These are phyloP conservation scores for Rhizodiscina lignyota DNA, from an alignment of 495 filamentous ascomycete genomes.

Conservation along the genomic window DNA sequence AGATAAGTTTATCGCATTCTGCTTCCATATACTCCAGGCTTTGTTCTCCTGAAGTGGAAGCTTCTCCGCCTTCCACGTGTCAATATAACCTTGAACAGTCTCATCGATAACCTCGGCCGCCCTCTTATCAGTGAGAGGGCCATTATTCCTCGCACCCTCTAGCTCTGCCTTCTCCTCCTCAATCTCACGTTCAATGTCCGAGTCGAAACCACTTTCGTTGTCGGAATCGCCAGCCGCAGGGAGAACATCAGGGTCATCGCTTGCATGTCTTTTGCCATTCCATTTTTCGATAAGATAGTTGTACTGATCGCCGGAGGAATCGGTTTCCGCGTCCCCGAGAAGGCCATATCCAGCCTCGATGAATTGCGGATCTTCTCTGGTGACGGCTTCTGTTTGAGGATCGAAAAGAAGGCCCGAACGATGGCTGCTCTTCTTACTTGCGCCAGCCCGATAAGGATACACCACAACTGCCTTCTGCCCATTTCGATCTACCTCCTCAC, in stretches of 20 bases:
- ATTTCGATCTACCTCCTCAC: slow-evolving; percentile 8
- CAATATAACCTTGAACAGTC: slow-evolving; percentile 33
- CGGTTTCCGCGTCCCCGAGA: too few relatives aligned
- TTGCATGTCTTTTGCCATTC: too few relatives aligned
- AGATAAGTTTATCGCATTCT: too few relatives aligned
- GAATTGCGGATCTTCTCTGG: too few relatives aligned
- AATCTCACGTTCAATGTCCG: neutral
- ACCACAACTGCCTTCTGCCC: slow-evolving; percentile 14
- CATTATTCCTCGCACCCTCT: slow-evolving; percentile 8
- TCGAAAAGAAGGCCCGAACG: too few relatives aligned
- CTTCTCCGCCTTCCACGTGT: slow-evolving; percentile 38
- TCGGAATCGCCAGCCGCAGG: slow-evolving; percentile 10
- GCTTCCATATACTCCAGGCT: slow-evolving; percentile 47
- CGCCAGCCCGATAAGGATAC: slow-evolving; percentile 19
- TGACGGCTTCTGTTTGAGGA: too few relatives aligned
- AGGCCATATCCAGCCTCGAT: slow-evolving; percentile 4
- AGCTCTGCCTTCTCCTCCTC: slow-evolving; percentile 24
- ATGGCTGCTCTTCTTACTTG: too few relatives aligned
- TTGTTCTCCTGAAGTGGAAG: slow-evolving; percentile 33
- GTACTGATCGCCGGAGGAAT: too few relatives aligned
- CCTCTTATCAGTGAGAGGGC: slow-evolving; percentile 27
- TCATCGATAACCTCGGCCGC: slow-evolving; percentile 33
- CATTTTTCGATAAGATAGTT: too few relatives aligned
- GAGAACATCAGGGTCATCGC: too few relatives aligned
- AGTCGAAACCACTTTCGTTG: neutral